Percentiles rank a stretch among this genome's conserved stretches.
Conservation (phyloP, 768 basidiomycete species). For the Hygrophoropsis aurantiaca region DNA sequence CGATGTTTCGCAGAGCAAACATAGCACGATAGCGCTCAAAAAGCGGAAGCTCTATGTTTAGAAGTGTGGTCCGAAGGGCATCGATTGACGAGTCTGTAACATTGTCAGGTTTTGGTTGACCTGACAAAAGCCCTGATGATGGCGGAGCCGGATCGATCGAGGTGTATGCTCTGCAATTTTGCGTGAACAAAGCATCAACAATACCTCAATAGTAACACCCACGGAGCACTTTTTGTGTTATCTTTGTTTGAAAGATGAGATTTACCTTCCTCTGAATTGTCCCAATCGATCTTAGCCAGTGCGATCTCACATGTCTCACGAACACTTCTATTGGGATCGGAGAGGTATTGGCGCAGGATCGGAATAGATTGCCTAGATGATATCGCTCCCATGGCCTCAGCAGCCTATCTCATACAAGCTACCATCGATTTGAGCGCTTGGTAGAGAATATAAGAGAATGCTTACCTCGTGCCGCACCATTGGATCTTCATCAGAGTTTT, state of each 20-base stretch:
- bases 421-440: conserved; percentile 1
- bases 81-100: conserved; percentile 48
- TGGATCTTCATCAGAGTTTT: conserved; percentile 70
- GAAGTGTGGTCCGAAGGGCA: conserved; percentile 58
- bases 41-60: conserved; percentile 66
- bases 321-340: conserved; percentile 71
- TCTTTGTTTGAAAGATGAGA: conserved; percentile 37
- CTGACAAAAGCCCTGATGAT: conserved; percentile 58
- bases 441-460: conserved; percentile 1
- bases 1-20: conserved; percentile 96
- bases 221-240: conserved; percentile 39
- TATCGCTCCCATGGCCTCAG: conserved; percentile 98
- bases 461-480: conserved; percentile 97
- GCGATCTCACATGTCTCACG: conserved; percentile 98
- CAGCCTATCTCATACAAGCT: conserved; percentile 57
- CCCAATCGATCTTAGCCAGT: conserved; percentile 92
- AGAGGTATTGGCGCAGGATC: conserved; percentile 67
- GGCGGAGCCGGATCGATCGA: conserved; percentile 92
- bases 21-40: conserved; percentile 97
- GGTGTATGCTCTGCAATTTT: conserved; percentile 56
- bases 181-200: background rate
- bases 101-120: conserved; percentile 52
- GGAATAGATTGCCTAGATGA: conserved; percentile 65
- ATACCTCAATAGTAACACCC: conserved; percentile 9
- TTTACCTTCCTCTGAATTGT: conserved; percentile 72